phyloP scores from a whole-genome alignment of 2,329 filamentous ascomycete species.

The Metarhizium robertsii region DNA sequence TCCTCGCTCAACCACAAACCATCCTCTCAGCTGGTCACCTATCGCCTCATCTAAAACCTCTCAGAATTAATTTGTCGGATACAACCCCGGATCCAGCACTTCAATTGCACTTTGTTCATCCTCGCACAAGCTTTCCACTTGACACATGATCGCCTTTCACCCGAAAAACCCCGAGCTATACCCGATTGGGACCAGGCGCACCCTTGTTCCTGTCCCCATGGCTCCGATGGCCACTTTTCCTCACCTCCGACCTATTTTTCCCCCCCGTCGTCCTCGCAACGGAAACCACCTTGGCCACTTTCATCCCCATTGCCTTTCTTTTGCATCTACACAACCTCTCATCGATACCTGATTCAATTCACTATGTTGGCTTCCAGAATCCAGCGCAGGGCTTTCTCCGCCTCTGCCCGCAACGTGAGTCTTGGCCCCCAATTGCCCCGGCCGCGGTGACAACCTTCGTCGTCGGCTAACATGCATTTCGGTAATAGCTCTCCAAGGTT shows the following conservation, averaged over 20 bases:
- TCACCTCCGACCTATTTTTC: constrained; percentile 10
- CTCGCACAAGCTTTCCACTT: not conserved
- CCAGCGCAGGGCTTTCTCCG: constrained; percentile 75
- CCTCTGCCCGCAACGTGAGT: constrained; percentile 66
- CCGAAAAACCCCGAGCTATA: constrained; percentile 14
- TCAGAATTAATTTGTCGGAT: too few relatives aligned
- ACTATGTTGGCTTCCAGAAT: constrained; percentile 65
- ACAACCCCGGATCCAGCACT: too few relatives aligned
- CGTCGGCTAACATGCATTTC: constrained; percentile 4
- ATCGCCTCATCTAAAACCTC: not conserved
- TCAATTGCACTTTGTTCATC: too few relatives aligned
- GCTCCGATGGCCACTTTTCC: constrained; percentile 8
- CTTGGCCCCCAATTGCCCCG: not conserved
- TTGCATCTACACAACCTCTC: constrained; percentile 9
- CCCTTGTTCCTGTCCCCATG: not conserved
- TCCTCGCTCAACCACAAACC: not conserved
- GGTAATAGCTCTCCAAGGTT: constrained; percentile 81
- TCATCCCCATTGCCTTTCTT: constrained; percentile 8
- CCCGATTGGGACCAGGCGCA: constrained; percentile 7
- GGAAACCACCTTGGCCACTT: constrained; percentile 5
- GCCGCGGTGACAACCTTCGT: not conserved
- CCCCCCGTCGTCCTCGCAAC: constrained; percentile 13
- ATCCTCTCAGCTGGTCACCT: not conserved
- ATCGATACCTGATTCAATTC: constrained; percentile 15
- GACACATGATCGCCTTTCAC: constrained; percentile 2